Evolutionary conservation across 2,329 filamentous ascomycete species (phyloP).

Genomic region (Lasiodiplodia gonubiensis): DNA sequence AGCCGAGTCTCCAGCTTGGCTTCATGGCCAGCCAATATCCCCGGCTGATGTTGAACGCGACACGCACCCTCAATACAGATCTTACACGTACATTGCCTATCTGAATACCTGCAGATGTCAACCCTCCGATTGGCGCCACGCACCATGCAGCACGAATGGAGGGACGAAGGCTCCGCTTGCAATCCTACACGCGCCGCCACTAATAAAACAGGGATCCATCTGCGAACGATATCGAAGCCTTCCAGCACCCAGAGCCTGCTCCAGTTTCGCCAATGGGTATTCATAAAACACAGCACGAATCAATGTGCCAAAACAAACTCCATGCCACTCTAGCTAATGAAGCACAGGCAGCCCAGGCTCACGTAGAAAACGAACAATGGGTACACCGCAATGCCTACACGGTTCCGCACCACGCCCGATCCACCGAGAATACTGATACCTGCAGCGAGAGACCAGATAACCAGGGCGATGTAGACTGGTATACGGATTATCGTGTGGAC

Average conservation of each 20-base stretch:
- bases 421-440: conserved; percentile 95
- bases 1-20: neutral
- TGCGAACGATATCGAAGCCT: conserved; percentile 1
- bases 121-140: conserved; percentile 17
- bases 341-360: conserved; percentile 90
- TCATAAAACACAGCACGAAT: conserved; percentile 23
- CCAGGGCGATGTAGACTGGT: conserved; percentile 86
- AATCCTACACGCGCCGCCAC: neutral
- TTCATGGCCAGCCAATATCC: neutral
- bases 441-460: conserved; percentile 91
- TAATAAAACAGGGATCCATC: conserved; percentile 13
- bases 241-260: conserved; percentile 26
- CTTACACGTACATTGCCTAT: conserved; percentile 11
- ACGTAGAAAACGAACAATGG: conserved; percentile 95
- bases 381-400: conserved; percentile 92
- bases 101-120: conserved; percentile 11
- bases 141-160: conserved; percentile 13
- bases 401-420: conserved; percentile 92
- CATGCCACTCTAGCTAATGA: conserved; percentile 75
- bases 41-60: neutral
- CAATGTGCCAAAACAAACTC: conserved; percentile 9
- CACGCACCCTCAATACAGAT: conserved; percentile 1
- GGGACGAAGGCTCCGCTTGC: conserved; percentile 1
- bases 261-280: conserved; percentile 23
- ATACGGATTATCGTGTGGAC: conserved; percentile 82